phyloP scores from a whole-genome alignment of 2,329 filamentous ascomycete species.

The Arachnomyces sp. region DNA sequence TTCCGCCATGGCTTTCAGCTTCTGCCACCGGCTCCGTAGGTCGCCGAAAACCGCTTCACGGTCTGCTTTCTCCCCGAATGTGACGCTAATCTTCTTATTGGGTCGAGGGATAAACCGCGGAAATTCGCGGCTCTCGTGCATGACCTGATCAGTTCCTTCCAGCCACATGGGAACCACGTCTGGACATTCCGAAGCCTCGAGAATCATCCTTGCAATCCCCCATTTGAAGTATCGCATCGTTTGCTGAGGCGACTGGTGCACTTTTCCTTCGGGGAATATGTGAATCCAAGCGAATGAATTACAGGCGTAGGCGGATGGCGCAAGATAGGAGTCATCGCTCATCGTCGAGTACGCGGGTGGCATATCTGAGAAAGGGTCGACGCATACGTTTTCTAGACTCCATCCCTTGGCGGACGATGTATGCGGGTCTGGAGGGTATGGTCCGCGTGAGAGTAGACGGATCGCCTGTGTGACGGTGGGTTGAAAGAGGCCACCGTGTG shows the following conservation, averaged over 20 bases:
- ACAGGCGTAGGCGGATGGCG: slow-evolving; percentile 62
- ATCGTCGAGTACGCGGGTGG: slow-evolving; percentile 33
- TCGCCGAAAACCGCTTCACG: slow-evolving; percentile 68
- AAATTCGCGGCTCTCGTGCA: slow-evolving; percentile 73
- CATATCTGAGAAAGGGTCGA: slow-evolving; percentile 40
- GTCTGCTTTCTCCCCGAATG: slow-evolving; percentile 72
- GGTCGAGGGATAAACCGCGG: slow-evolving; percentile 73
- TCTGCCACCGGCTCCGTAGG: slow-evolving; percentile 64
- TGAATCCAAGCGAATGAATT: slow-evolving; percentile 81
- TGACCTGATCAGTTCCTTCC: slow-evolving; percentile 77
- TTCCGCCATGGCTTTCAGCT: slow-evolving; percentile 49
- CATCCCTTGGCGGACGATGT: slow-evolving; percentile 27
- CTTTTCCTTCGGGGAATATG: slow-evolving; percentile 90
- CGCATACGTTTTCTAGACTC: slow-evolving; percentile 34
- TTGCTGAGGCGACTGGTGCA: slow-evolving; percentile 73
- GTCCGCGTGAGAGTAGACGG: slow-evolving; percentile 64
- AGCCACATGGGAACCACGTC: slow-evolving; percentile 92
- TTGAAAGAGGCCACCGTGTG: slow-evolving; percentile 78
- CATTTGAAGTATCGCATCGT: slow-evolving; percentile 97
- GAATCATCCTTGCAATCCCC: slow-evolving; percentile 83
- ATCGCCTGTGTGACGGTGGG: slow-evolving; percentile 80
- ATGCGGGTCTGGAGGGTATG: slow-evolving; percentile 46
- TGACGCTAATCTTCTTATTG: slow-evolving; percentile 61
- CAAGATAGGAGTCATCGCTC: slow-evolving; percentile 45
- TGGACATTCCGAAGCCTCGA: slow-evolving; percentile 79